Evolutionary conservation across 768 basidiomycete species (phyloP).

Genomic region (Leccinum truebloodii): DNA sequence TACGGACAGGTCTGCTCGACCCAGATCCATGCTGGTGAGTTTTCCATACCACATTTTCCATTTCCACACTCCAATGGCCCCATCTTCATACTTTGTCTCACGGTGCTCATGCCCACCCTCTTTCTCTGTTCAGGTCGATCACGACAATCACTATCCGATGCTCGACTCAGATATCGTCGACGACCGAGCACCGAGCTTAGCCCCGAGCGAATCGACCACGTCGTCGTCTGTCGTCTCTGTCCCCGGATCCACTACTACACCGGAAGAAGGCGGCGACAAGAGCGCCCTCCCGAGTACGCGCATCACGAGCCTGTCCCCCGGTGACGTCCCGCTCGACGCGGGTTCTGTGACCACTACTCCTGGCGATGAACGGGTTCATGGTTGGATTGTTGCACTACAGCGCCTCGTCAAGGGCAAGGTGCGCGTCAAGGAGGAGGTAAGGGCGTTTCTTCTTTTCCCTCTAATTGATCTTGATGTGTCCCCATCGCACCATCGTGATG

Average conservation of each 20-base stretch:
- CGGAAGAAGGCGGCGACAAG: neutral
- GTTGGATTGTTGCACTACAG: constrained; percentile 28
- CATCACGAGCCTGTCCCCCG: constrained; percentile 23
- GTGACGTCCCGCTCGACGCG: neutral
- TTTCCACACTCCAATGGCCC: neutral
- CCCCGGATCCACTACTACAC: neutral
- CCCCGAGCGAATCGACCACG: constrained; percentile 4
- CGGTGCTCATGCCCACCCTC: neutral
- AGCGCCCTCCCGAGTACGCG: constrained; percentile 18
- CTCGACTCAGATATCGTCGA: constrained; percentile 7
- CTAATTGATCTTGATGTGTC: neutral
- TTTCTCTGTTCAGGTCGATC: constrained; percentile 10
- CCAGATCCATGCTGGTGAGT: constrained; percentile 7
- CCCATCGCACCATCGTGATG: constrained; percentile 7
- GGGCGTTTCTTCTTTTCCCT: neutral
- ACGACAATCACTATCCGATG: constrained; percentile 6
- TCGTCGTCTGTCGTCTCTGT: constrained; percentile 1
- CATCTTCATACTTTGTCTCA: neutral
- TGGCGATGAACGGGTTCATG: constrained; percentile 9
- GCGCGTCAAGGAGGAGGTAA: constrained; percentile 25
- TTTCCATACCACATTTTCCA: neutral
- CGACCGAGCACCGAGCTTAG: constrained; percentile 4
- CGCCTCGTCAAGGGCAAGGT: constrained; percentile 34
- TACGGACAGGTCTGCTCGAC: constrained; percentile 22
- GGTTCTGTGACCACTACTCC: neutral